A percentile compares a stretch with the other conserved stretches of the same genome.
Evolutionary conservation across 306 rosid genomes (phyloP).

Genomic region (Dryas drummondii): DNA sequence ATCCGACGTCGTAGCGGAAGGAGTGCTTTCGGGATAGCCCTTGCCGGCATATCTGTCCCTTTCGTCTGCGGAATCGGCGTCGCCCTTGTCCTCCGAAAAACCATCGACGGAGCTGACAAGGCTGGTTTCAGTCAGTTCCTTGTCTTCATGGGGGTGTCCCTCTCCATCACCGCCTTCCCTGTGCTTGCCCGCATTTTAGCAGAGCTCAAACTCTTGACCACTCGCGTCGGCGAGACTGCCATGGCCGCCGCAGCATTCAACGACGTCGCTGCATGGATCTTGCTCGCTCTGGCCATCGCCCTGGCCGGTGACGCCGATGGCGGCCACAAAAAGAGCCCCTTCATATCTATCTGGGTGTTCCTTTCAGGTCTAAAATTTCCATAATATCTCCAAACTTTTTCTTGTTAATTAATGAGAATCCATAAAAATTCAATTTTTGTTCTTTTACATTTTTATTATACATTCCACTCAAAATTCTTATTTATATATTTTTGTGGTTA

Average conservation of each 20-base stretch:
- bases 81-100: conserved; percentile 57
- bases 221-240: conserved; percentile 68
- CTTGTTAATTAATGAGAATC: no score
- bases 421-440: no score
- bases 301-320: conserved; percentile 47
- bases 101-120: conserved; percentile 59
- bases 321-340: conserved; percentile 45
- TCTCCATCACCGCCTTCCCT: conserved; percentile 90
- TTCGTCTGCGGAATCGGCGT: conserved; percentile 69
- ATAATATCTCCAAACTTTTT: no score
- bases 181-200: conserved; percentile 89
- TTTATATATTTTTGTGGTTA: no score
- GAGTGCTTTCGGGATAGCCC: conserved; percentile 58
- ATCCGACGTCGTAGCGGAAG: conserved; percentile 57
- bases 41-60: conserved; percentile 67
- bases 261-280: conserved; percentile 87
- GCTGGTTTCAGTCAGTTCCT: conserved; percentile 58
- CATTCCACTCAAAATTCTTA: no score
- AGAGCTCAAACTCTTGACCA: conserved; percentile 76
- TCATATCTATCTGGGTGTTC: conserved; percentile 69
- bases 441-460: no score
- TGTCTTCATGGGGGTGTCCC: conserved; percentile 84
- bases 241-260: conserved; percentile 93
- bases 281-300: conserved; percentile 77
- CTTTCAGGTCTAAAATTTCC: conserved; percentile 42